These are phyloP conservation scores for Candida piceae DNA, from an alignment of 805 yeast genomes.

Conservation along the genomic window DNA sequence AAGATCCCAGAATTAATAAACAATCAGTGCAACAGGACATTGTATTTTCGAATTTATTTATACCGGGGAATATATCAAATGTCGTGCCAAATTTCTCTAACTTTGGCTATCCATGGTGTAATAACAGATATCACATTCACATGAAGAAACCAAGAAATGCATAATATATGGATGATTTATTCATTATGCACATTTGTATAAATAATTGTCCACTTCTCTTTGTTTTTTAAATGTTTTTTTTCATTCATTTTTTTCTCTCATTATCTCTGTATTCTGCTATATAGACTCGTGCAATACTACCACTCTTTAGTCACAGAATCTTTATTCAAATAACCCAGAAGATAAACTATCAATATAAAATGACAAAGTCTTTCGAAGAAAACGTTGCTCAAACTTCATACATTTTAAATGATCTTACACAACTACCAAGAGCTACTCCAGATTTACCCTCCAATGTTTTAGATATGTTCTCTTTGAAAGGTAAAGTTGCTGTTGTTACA, in stretches of 20 bases:
- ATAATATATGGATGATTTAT: too few relatives aligned
- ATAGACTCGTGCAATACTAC: neutral
- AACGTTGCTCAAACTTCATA: conserved; percentile 16
- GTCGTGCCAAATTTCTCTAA: too few relatives aligned
- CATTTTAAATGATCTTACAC: conserved; percentile 13
- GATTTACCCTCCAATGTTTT: conserved; percentile 23
- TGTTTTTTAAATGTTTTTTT: too few relatives aligned
- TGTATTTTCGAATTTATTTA: too few relatives aligned
- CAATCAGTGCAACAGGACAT: neutral
- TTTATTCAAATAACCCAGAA: neutral
- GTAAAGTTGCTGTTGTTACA: conserved; percentile 41
- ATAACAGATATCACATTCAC: too few relatives aligned
- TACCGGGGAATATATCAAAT: too few relatives aligned
- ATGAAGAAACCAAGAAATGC: too few relatives aligned
- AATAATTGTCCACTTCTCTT: too few relatives aligned
- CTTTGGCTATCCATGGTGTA: too few relatives aligned
- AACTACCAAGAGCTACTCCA: conserved; percentile 51
- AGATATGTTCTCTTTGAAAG: conserved; percentile 34
- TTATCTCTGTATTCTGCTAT: too few relatives aligned
- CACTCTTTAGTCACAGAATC: neutral
- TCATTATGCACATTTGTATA: too few relatives aligned
- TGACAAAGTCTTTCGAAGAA: conserved; percentile 12
- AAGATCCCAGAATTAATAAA: neutral
- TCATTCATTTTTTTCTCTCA: too few relatives aligned
- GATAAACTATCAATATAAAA: conserved; percentile 22